Evolutionary conservation across 129 eudicot genomes (phyloP).

Genomic region (Centrapalus pauciflorus): DNA sequence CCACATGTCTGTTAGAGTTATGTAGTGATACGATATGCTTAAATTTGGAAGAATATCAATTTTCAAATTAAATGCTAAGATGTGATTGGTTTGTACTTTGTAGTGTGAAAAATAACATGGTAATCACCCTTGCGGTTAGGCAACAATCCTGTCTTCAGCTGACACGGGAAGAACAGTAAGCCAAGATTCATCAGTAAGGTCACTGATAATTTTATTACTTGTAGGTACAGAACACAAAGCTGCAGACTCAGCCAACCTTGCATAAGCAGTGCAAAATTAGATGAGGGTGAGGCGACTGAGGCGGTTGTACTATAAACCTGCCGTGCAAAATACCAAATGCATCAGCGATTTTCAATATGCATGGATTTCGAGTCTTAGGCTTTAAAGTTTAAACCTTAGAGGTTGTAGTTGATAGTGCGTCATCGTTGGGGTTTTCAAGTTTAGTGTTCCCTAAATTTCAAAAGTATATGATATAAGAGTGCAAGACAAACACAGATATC

Average conservation of each 20-base stretch:
- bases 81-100: neutral
- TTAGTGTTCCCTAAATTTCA: slow-evolving; percentile 30
- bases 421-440: slow-evolving; percentile 27
- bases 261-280: slow-evolving; percentile 58
- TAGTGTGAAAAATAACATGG: neutral
- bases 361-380: neutral
- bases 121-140: slow-evolving; percentile 62
- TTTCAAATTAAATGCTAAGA: too few species aligned
- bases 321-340: neutral
- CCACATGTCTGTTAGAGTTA: too few species aligned
- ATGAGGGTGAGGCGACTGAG: slow-evolving; percentile 33
- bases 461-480: slow-evolving; percentile 10
- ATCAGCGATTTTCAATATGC: neutral
- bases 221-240: slow-evolving; percentile 28
- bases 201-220: slow-evolving; percentile 30
- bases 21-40: too few species aligned
- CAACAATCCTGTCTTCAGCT: slow-evolving; percentile 80
- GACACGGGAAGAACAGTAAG: slow-evolving; percentile 81
- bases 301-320: slow-evolving; percentile 46
- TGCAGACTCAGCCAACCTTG: slow-evolving; percentile 63
- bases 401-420: slow-evolving; percentile 11
- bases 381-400: slow-evolving; percentile 31
- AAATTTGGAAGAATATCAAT: too few species aligned
- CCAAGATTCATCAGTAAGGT: slow-evolving; percentile 69
- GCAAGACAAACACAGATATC: neutral